These are phyloP conservation scores for Neonectria faginata DNA, from an alignment of 2,329 filamentous ascomycete genomes.

Conservation along the genomic window DNA sequence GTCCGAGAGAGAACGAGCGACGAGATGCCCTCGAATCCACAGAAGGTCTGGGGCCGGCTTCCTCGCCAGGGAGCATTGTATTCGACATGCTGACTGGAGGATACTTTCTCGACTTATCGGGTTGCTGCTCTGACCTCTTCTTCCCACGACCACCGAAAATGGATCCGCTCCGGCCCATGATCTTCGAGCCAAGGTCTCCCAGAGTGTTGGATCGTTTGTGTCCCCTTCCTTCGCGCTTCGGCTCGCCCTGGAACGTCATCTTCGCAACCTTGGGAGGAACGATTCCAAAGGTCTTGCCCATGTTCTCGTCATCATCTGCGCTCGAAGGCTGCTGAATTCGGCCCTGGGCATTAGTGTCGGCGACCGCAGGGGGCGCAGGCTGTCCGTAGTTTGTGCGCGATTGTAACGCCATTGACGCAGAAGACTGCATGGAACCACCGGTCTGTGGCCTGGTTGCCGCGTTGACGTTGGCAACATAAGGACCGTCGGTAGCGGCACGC, in stretches of 20 bases:
- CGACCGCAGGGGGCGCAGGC: conserved; percentile 86
- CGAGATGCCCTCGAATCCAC: conserved; percentile 76
- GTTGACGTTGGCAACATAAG: conserved; percentile 58
- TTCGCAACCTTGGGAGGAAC: conserved; percentile 69
- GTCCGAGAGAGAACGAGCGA: conserved; percentile 76
- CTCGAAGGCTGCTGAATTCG: conserved; percentile 82
- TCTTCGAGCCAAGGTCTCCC: conserved; percentile 83
- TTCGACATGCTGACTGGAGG: conserved; percentile 93
- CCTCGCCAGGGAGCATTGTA: conserved; percentile 69
- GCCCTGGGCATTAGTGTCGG: conserved; percentile 88
- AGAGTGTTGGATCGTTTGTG: conserved; percentile 81
- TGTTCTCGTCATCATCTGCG: conserved; percentile 73
- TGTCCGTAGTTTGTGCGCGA: conserved; percentile 82
- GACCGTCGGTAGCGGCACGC: conserved; percentile 55
- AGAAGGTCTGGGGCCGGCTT: conserved; percentile 66
- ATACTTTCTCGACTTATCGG: conserved; percentile 77
- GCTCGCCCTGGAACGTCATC: conserved; percentile 66
- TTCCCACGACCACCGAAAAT: conserved; percentile 75
- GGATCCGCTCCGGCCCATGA: conserved; percentile 86
- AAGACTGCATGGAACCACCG: conserved; percentile 81
- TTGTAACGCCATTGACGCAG: conserved; percentile 71
- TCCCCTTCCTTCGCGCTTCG: conserved; percentile 62
- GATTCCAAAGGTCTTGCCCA: conserved; percentile 71
- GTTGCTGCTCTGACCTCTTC: conserved; percentile 62
- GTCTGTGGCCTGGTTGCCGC: conserved; percentile 76